Evolutionary conservation across 371 early-diverging fungal genomes (phyloP).

Genomic region (Syncephalastrum contaminatum): DNA sequence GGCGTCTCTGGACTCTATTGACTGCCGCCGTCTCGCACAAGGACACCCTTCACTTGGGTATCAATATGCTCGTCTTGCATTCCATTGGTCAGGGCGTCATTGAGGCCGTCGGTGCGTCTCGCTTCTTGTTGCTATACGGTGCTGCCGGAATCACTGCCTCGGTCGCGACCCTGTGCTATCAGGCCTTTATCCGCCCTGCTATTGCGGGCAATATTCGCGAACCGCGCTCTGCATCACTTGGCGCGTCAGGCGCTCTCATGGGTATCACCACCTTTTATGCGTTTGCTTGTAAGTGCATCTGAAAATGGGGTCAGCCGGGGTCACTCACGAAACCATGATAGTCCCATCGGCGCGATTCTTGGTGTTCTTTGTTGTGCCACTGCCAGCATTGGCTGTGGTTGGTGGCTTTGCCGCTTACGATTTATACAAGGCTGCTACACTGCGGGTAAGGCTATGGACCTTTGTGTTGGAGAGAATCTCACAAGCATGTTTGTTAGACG

Average conservation of each 20-base stretch:
- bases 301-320: not conserved
- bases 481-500: slow-evolving; percentile 13
- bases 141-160: slow-evolving; percentile 37
- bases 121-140: slow-evolving; percentile 41
- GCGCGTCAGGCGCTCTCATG: slow-evolving; percentile 49
- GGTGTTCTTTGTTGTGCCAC: slow-evolving; percentile 57
- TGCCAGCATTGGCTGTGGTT: slow-evolving; percentile 56
- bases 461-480: not conserved
- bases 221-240: slow-evolving; percentile 26
- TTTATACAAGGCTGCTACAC: slow-evolving; percentile 36
- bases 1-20: slow-evolving; percentile 48
- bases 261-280: slow-evolving; percentile 49
- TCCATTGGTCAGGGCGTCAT: slow-evolving; percentile 45
- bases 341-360: slow-evolving; percentile 52
- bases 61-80: slow-evolving; percentile 55
- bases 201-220: slow-evolving; percentile 17
- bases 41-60: slow-evolving; percentile 44
- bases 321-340: slow-evolving; percentile 1
- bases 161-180: slow-evolving; percentile 25
- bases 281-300: slow-evolving; percentile 41
- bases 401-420: slow-evolving; percentile 44
- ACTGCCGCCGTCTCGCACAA: slow-evolving; percentile 54
- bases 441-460: slow-evolving; percentile 25
- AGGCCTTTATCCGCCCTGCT: slow-evolving; percentile 32
- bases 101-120: slow-evolving; percentile 37